Conservation (phyloP, 202 grass and related monocot genomes). For the Digitaria exilis region DNA sequence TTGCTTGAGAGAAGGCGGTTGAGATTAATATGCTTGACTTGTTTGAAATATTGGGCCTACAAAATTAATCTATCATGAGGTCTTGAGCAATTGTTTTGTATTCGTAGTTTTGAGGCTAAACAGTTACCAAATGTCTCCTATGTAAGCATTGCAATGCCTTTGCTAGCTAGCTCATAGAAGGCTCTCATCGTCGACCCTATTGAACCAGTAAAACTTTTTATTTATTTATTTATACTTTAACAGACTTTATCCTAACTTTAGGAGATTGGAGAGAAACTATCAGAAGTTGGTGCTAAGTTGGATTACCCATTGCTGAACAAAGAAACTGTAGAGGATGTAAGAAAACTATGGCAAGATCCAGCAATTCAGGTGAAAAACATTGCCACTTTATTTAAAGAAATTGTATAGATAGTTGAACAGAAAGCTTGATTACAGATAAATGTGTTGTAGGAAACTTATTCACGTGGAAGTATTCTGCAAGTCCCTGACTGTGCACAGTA, state of each 20-base stretch:
- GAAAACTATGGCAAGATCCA: slow-evolving; percentile 81
- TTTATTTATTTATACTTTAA: slow-evolving; percentile 27
- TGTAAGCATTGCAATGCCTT: background rate
- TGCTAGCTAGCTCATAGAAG: background rate
- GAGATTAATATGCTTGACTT: background rate
- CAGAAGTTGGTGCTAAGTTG: slow-evolving; percentile 67
- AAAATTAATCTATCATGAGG: slow-evolving; percentile 5
- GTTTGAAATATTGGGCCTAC: background rate
- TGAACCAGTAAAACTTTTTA: background rate
- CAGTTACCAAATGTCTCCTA: slow-evolving; percentile 15
- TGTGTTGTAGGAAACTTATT: slow-evolving; percentile 78
- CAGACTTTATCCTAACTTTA: slow-evolving; percentile 44
- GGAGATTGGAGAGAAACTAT: slow-evolving; percentile 86
- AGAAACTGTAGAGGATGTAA: slow-evolving; percentile 65
- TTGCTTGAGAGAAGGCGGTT: slow-evolving; percentile 8
- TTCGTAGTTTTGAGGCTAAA: slow-evolving; percentile 13
- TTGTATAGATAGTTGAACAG: background rate
- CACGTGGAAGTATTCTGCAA: slow-evolving; percentile 82
- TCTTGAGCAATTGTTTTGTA: background rate
- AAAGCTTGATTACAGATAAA: slow-evolving; percentile 18
- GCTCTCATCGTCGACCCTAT: background rate
- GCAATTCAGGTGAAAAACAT: slow-evolving; percentile 78
- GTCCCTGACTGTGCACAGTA: slow-evolving; percentile 96
- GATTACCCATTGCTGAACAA: slow-evolving; percentile 79
- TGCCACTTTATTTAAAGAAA: background rate